Base-by-base conservation (phyloP, 176 grass and related monocot species). In the Carex myosuroides region DNA sequence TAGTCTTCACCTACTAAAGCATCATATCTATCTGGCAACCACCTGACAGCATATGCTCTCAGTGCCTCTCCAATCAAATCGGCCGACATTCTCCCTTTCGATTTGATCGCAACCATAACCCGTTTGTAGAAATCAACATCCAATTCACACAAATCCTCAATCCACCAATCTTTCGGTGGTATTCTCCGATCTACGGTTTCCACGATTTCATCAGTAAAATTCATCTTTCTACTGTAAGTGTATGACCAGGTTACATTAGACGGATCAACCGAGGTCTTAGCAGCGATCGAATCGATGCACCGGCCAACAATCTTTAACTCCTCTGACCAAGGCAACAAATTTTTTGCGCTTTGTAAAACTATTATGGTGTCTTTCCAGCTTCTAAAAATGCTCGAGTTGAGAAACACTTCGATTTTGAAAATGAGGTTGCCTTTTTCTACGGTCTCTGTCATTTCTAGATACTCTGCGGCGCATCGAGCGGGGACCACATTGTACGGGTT, bases 281-380 rank as follows among this genome's bases (percentile, higher is more conserved):
- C 90, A 60, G 97, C 93, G 46, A 99, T 91, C 18, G 93, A 92
- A 83, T 99, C 93, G 9, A 96, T 94, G 69, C 93, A 99, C 89
- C 97, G 91, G 37, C 91, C 97, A 9, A 92, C 87, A 14, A 99
- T 82, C 79, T 96, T 94, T 17, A 99, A 75, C 54, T 96, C 93
- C 79, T 99, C 93, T 29, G 91, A 99, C 91, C 83, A 99, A 32
- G 91, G 91, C 73, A 90, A 68, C 20, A 96, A 62, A 73, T 84
- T 60, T 65, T 89, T 96, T 79, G 97, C 90, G 71, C 88, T 92
- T 80, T 96, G 91, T 22, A 99, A 90, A 88, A 96, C 91, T 81
- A 96, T 94, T 42, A 99, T 96, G 7, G 91, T 93, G 83, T 99
- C 97, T 85, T 99, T 99, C 97, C 97, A 99, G 72, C 97, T 91